Conservation (phyloP, 176 grass and related monocot species). For the Oryza officinalis region DNA sequence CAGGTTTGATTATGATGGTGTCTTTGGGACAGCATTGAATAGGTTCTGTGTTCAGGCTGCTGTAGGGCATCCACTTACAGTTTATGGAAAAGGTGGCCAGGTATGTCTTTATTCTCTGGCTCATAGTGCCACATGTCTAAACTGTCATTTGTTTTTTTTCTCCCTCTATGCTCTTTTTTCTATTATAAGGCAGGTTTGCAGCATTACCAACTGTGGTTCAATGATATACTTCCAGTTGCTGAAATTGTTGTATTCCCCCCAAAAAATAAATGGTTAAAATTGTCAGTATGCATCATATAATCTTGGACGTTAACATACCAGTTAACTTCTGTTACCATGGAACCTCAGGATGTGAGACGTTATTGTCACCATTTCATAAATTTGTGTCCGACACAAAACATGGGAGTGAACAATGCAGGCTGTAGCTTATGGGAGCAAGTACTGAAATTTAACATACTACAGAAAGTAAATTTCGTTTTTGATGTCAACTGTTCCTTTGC, state of each 20-base stretch:
- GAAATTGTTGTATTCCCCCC: not conserved
- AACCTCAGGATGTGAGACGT: not conserved
- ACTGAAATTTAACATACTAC: not conserved
- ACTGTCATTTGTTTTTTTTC: constrained; percentile 20
- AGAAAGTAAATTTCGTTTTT: not conserved
- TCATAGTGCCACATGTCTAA: not conserved
- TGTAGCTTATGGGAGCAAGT: not conserved
- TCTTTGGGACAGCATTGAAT: constrained; percentile 97
- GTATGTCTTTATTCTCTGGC: constrained; percentile 32
- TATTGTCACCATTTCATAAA: not conserved
- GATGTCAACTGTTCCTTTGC: not conserved
- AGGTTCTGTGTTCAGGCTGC: constrained; percentile 97
- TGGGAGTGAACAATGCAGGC: not conserved
- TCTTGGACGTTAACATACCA: constrained; percentile 2
- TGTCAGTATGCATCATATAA: not conserved
- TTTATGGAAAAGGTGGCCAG: constrained; percentile 96
- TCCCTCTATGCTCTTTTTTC: not conserved
- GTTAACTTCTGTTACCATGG: not conserved
- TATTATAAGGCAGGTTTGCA: not conserved
- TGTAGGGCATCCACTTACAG: constrained; percentile 90
- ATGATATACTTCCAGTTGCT: not conserved
- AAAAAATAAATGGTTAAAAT: not conserved
- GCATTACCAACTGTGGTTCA: not conserved
- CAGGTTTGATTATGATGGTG: constrained; percentile 86
- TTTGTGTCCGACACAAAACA: not conserved